Conservation (phyloP, 768 basidiomycete species). For the Symmetrospora coprosmae region DNA sequence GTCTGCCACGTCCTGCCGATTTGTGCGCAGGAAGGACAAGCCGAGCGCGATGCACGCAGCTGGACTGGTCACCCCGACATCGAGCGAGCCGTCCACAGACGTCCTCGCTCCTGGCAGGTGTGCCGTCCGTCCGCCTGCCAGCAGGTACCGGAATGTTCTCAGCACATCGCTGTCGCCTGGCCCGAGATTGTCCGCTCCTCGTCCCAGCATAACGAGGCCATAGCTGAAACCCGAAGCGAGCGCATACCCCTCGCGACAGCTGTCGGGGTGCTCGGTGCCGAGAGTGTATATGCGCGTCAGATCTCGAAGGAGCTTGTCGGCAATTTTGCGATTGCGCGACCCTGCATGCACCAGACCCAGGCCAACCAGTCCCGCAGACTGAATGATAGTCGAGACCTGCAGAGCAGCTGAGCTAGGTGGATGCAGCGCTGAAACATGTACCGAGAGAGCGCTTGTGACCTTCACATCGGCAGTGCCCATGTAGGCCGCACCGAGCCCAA, state of each 20-base stretch:
- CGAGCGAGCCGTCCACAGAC: slow-evolving; percentile 41
- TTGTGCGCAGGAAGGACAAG: slow-evolving; percentile 80
- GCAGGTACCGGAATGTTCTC: slow-evolving; percentile 53
- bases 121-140: slow-evolving; percentile 34
- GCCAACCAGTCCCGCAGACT: slow-evolving; percentile 72
- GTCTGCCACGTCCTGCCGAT: slow-evolving; percentile 69
- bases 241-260: slow-evolving; percentile 83
- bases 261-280: slow-evolving; percentile 68
- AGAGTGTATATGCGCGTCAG: slow-evolving; percentile 63
- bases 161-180: slow-evolving; percentile 63
- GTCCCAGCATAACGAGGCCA: slow-evolving; percentile 91
- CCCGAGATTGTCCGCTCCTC: slow-evolving; percentile 50
- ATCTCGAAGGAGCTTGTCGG: slow-evolving; percentile 75
- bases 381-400: slow-evolving; percentile 76
- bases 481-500: slow-evolving; percentile 85
- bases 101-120: slow-evolving; percentile 22
- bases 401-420: slow-evolving; percentile 74
- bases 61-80: slow-evolving; percentile 78
- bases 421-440: slow-evolving; percentile 82
- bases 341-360: slow-evolving; percentile 82
- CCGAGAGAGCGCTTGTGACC: slow-evolving; percentile 77
- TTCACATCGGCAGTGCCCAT: slow-evolving; percentile 70
- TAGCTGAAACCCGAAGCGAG: slow-evolving; percentile 77
- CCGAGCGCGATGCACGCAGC: slow-evolving; percentile 80
- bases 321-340: slow-evolving; percentile 74